These are phyloP conservation scores for Rhododendron griersonianum DNA, from an alignment of 148 eudicot genomes.

Conservation along the genomic window DNA sequence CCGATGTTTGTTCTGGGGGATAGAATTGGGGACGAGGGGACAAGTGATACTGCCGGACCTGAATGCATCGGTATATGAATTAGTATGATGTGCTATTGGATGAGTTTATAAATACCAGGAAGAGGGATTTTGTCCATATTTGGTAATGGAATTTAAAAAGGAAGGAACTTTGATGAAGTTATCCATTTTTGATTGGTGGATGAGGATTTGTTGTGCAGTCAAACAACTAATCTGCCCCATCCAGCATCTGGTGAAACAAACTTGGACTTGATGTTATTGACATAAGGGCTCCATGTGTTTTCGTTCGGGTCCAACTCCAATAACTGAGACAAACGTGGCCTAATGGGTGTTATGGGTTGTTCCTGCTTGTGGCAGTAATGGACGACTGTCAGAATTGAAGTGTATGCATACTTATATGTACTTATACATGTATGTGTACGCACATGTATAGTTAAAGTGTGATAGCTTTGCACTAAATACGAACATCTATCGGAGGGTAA, in stretches of 20 bases:
- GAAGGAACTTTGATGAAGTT: not conserved
- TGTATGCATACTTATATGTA: no score
- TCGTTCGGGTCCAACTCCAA: not conserved
- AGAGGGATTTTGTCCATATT: not conserved
- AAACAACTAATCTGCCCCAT: not conserved
- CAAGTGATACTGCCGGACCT: not conserved
- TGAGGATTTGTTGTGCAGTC: not conserved
- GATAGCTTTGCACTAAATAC: not conserved
- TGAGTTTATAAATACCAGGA: not conserved
- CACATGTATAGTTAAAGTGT: not conserved
- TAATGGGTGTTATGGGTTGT: not conserved
- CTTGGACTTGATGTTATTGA: not conserved
- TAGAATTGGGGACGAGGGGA: not conserved
- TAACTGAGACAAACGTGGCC: not conserved
- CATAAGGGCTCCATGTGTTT: not conserved
- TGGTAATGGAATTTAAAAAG: not conserved
- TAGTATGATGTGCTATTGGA: not conserved
- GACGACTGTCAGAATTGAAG: not conserved
- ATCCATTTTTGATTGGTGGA: not conserved
- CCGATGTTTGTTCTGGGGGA: not conserved
- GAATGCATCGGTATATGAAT: not conserved
- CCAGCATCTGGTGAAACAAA: not conserved
- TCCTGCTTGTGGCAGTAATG: not conserved
- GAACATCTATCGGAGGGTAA: not conserved
- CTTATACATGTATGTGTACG: not conserved